These are phyloP conservation scores for Inonotus hispidus DNA, from an alignment of 1,284 basidiomycete species.

Conservation along the genomic window DNA sequence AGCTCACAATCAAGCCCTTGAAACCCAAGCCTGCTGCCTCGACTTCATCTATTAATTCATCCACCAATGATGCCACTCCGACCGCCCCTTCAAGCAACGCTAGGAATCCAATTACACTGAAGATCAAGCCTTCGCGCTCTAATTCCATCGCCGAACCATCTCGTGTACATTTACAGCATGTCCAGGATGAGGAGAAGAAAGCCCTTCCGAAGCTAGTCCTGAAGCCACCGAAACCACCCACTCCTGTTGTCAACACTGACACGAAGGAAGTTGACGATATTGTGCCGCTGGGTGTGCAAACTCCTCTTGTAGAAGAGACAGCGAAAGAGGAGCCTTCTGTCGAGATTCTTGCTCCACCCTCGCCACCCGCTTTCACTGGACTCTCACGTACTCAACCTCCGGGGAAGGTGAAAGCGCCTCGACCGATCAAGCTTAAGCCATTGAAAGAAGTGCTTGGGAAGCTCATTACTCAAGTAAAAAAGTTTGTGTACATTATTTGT, in stretches of 20 bases:
- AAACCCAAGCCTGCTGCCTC: slow-evolving; percentile 7
- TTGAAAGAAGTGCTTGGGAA: slow-evolving; percentile 65
- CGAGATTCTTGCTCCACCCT: neutral
- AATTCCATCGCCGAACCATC: neutral
- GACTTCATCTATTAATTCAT: neutral
- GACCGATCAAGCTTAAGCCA: slow-evolving; percentile 70
- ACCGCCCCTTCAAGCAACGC: neutral
- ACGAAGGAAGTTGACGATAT: slow-evolving; percentile 7
- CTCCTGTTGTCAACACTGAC: neutral
- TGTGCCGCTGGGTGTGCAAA: neutral
- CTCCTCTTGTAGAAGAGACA: neutral
- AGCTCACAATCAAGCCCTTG: slow-evolving; percentile 15
- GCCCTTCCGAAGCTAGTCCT: slow-evolving; percentile 13
- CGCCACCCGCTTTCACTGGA: neutral
- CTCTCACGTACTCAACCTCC: slow-evolving; percentile 1
- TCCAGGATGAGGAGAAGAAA: slow-evolving; percentile 7
- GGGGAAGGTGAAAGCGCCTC: slow-evolving; percentile 25
- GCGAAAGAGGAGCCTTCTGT: neutral
- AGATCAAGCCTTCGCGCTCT: neutral
- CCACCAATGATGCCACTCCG: neutral
- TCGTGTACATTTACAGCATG: neutral
- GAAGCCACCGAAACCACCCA: slow-evolving; percentile 8
- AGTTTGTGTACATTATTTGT: slow-evolving; percentile 37
- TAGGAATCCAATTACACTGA: neutral
- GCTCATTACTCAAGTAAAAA: slow-evolving; percentile 68